A percentile compares a stretch with the other conserved stretches of the same genome.
Conservation (phyloP, 768 basidiomycete species). For the Tylopilus vinaceipallidus region DNA sequence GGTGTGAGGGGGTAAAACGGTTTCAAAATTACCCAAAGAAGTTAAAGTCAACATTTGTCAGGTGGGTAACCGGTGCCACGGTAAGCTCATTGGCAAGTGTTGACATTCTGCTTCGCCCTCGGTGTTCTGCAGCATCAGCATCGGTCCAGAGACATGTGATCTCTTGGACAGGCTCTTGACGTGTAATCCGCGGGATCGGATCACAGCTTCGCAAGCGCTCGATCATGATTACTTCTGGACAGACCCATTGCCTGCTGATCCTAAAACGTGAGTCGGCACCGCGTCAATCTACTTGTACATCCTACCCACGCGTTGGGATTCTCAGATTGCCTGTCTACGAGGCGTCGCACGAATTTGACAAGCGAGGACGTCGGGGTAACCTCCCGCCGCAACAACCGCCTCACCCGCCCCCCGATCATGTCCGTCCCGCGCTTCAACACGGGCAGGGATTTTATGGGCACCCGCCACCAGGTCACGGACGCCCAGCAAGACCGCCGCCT, state of each 20-base stretch:
- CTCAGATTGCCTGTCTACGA: constrained; percentile 72
- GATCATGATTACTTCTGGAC: constrained; percentile 96
- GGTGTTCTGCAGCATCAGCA: constrained; percentile 38
- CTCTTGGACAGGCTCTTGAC: constrained; percentile 78
- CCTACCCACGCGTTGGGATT: not conserved
- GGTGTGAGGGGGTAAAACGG: constrained; percentile 74
- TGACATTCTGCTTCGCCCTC: constrained; percentile 1
- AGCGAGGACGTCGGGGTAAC: constrained; percentile 58
- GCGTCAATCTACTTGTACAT: not conserved
- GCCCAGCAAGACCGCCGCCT: constrained; percentile 30
- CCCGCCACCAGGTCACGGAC: constrained; percentile 35
- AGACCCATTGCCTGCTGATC: constrained; percentile 83
- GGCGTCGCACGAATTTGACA: constrained; percentile 81
- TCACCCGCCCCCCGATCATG: constrained; percentile 30
- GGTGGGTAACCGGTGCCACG: constrained; percentile 40
- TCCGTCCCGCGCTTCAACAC: constrained; percentile 34
- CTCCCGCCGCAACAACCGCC: constrained; percentile 25
- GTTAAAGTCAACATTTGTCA: constrained; percentile 56
- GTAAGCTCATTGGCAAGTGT: constrained; percentile 1
- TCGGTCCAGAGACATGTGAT: constrained; percentile 73
- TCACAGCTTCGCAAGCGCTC: constrained; percentile 83
- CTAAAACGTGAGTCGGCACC: constrained; percentile 57
- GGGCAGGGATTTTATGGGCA: constrained; percentile 28
- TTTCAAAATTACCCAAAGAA: constrained; percentile 54
- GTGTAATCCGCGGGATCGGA: constrained; percentile 79